Evolutionary conservation across 805 yeast species (phyloP).

Genomic region (Candida nitratophila): DNA sequence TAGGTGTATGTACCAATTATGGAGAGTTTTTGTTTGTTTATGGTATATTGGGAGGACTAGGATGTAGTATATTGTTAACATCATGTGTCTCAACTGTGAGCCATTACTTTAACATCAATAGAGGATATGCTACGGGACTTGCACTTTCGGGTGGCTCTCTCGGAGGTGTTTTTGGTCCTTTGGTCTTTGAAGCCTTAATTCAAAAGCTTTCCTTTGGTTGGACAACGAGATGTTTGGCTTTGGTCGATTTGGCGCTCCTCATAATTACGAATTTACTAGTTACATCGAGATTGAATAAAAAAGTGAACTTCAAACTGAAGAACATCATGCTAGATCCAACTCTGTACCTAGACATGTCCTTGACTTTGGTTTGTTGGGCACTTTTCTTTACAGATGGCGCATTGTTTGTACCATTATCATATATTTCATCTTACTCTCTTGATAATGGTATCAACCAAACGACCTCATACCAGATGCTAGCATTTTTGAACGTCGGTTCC

Average conservation of each 20-base stretch:
- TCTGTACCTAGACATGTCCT: background rate
- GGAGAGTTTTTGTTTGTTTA: conserved; percentile 33
- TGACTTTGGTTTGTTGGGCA: conserved; percentile 21
- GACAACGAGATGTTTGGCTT: conserved; percentile 27
- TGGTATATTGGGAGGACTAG: conserved; percentile 26
- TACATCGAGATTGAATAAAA: background rate
- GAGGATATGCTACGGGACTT: conserved; percentile 31
- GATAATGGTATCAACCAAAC: conserved; percentile 31
- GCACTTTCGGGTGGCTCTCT: conserved; percentile 35
- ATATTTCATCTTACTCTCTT: conserved; percentile 32
- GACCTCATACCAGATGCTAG: conserved; percentile 26
- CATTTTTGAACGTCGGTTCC: conserved; percentile 25
- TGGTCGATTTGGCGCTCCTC: background rate
- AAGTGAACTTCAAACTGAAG: background rate
- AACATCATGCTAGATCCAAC: background rate
- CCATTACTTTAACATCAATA: conserved; percentile 30
- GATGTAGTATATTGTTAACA: conserved; percentile 30
- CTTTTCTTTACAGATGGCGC: conserved; percentile 29
- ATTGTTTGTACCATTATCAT: conserved; percentile 28
- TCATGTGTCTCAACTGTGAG: conserved; percentile 33
- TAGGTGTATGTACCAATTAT: conserved; percentile 26
- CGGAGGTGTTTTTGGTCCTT: conserved; percentile 34
- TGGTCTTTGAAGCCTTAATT: conserved; percentile 27
- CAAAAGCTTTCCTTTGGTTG: conserved; percentile 28
- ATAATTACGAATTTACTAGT: background rate